Evolutionary conservation across 306 rosid species (phyloP), one percentile per base, ranked within the genome.

Genomic region (Luffa aegyptiaca): DNA sequence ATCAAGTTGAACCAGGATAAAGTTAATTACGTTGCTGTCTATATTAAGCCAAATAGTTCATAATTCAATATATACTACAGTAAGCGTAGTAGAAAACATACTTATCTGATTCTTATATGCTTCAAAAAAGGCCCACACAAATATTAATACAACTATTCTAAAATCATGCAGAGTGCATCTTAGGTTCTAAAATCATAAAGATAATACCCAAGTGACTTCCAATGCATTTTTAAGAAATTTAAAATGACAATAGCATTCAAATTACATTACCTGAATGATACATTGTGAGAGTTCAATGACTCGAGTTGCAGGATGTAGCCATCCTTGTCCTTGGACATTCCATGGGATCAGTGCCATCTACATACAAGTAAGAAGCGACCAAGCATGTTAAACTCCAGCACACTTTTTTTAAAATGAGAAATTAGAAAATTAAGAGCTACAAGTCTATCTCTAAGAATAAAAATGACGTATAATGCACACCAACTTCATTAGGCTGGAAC

Each of bases 281-380:
- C 96, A 91, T 84, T 96, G 99, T 79, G 97, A 93, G 82, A 96
- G 98, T 86, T 96, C 99, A 49, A 91, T 87, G 55, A 96, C 98
- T 77, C 99, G 97, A 75, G 88, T 86, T n/a, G 98, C 93, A 84
- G 99, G 98, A 85, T 98, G 92, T 88, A 96, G 89, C 98, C 99
- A 96, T 66, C 99, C 99, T 75, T 91, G 97, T 76, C 99, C 99
- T 87, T 91, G 98, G 85, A 93, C 88, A 72, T 88, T 96, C 76
- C 97, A 91, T 62, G 98, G 99, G 81, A 91, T 86, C 82, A 96
- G 85, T 82, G 99, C 98, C 98, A 93, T 96, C 98, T 96, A 77
- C 81, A 51, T 59, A 70, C 57, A 58, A 83, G 82, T 64, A 81
- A 77, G 80, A 66, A 78, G 49, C 16, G 53, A 80, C 69, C 66